phyloP scores from a whole-genome alignment of 75 land plant genomes.

The Sequoiadendron giganteum region DNA sequence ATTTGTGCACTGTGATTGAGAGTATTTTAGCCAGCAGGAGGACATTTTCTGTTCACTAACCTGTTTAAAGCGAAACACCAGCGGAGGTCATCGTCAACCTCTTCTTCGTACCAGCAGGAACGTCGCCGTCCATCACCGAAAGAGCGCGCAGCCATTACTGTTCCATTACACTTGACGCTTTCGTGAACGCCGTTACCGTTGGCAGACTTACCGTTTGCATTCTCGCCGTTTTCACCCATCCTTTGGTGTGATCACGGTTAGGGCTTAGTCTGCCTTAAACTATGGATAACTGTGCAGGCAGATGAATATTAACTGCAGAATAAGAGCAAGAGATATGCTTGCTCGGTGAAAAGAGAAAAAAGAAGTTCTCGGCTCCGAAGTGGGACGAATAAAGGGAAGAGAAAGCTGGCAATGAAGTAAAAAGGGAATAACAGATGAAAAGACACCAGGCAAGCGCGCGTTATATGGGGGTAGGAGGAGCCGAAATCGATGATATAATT shows the following conservation, averaged over 20 bases:
- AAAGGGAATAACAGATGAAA: neutral
- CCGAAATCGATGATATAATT: constrained; percentile 3
- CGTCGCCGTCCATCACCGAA: constrained; percentile 23
- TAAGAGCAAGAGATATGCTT: neutral
- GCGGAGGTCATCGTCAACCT: constrained; percentile 52
- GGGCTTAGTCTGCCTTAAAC: neutral
- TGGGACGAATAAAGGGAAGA: neutral
- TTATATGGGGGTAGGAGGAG: constrained; percentile 8
- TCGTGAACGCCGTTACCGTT: constrained; percentile 6
- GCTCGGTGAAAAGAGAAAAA: neutral
- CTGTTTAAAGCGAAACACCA: constrained; percentile 60
- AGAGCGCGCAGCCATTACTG: neutral
- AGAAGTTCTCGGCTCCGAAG: no score
- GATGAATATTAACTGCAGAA: neutral
- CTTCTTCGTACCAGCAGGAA: constrained; percentile 68
- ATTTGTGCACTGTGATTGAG: neutral
- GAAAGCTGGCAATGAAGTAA: neutral
- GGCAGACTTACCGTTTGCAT: neutral
- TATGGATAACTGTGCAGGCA: neutral
- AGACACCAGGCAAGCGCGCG: neutral
- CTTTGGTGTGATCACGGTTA: neutral
- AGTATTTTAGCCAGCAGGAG: neutral
- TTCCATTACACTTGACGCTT: neutral
- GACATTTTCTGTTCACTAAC: constrained; percentile 5
- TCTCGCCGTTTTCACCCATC: constrained; percentile 7